Evolutionary conservation across 441 rosid genomes (phyloP).

Genomic region (Corymbia citriodora): DNA sequence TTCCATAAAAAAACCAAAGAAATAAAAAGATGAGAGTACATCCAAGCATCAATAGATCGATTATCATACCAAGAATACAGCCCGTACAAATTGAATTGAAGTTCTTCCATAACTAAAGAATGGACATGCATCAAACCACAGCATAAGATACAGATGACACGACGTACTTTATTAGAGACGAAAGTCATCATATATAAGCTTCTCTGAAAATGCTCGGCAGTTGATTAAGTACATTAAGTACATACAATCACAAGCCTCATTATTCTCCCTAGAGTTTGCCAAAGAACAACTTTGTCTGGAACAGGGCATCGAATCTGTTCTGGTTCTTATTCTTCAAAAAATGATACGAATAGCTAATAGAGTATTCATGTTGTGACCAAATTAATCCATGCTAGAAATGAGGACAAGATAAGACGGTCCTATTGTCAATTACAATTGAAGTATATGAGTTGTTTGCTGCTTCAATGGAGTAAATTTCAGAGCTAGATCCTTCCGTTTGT

Average conservation of each 20-base stretch:
- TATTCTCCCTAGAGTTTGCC: not conserved
- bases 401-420: not conserved
- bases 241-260: not conserved
- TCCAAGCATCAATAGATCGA: not conserved
- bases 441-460: not conserved
- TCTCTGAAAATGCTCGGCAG: not conserved
- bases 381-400: not conserved
- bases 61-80: not conserved
- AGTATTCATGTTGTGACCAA: not conserved
- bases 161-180: not conserved
- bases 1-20: not conserved
- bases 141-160: not conserved
- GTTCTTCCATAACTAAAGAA: not conserved
- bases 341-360: not conserved
- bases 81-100: not conserved
- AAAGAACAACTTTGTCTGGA: not conserved
- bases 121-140: not conserved
- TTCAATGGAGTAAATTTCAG: not conserved
- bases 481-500: not conserved
- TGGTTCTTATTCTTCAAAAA: not conserved
- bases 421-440: not conserved
- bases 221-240: not conserved
- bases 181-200: not conserved
- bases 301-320: not conserved
- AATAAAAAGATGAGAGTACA: not conserved